Conservation (phyloP, 2,329 filamentous ascomycete species). For the Cytospora schulzeri region DNA sequence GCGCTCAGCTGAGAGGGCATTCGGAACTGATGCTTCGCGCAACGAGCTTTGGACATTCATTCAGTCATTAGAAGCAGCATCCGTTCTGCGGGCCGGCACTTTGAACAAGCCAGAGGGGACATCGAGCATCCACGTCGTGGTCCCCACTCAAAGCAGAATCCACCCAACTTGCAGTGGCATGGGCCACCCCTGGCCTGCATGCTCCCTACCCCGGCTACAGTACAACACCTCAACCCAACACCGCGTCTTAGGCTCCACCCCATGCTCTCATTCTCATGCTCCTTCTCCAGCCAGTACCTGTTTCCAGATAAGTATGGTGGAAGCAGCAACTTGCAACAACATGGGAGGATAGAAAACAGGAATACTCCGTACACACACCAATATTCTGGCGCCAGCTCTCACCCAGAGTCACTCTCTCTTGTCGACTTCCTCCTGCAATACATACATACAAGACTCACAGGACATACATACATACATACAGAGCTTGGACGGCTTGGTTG, state of each 20-base stretch:
- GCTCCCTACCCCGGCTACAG: conserved; percentile 29
- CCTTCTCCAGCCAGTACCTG: conserved; percentile 26
- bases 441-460: neutral
- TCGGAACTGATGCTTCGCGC: neutral
- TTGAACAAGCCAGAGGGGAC: conserved; percentile 26
- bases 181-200: conserved; percentile 25
- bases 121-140: conserved; percentile 31
- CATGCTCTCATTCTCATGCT: conserved; percentile 19
- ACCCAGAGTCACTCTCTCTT: conserved; percentile 12
- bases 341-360: conserved; percentile 26
- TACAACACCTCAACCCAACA: conserved; percentile 31
- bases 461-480: conserved; percentile 6
- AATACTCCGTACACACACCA: conserved; percentile 23
- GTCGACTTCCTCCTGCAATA: conserved; percentile 19
- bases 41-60: conserved; percentile 10
- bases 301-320: conserved; percentile 31
- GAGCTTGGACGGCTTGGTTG: conserved; percentile 12
- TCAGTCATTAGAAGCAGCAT: conserved; percentile 10
- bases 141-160: conserved; percentile 31
- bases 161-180: conserved; percentile 28
- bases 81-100: conserved; percentile 31
- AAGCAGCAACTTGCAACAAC: conserved; percentile 27
- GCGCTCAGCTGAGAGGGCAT: conserved; percentile 1
- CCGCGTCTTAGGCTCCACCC: conserved; percentile 26
- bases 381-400: conserved; percentile 18